Evolutionary conservation across 176 grass and related monocot species (phyloP).

Genomic region (Tuctoria greenei): DNA sequence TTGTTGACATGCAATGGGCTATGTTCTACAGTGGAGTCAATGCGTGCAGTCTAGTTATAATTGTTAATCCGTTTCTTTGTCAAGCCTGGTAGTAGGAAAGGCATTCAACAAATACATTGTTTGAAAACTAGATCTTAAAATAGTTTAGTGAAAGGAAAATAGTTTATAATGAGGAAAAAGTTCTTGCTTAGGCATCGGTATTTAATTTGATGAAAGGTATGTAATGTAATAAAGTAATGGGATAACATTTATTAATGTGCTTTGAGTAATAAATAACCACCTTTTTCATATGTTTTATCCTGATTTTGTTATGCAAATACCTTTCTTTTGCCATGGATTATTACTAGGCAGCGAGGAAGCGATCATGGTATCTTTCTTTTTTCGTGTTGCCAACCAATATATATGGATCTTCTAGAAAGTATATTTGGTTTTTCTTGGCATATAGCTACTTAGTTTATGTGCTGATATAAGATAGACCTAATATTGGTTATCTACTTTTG

Average conservation of each 20-base stretch:
- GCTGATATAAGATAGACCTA: neutral
- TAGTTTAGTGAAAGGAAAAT: neutral
- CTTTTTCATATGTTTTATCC: neutral
- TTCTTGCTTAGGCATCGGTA: neutral
- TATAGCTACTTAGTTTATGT: neutral
- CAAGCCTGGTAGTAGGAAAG: neutral
- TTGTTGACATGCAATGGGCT: neutral
- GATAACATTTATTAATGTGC: neutral
- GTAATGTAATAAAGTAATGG: neutral
- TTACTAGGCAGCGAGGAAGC: neutral
- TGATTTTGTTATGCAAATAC: neutral
- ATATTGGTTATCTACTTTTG: conserved; percentile 1
- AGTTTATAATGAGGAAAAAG: neutral
- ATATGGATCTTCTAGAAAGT: neutral
- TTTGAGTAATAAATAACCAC: neutral
- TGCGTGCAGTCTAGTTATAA: neutral
- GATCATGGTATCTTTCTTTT: neutral
- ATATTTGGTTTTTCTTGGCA: neutral
- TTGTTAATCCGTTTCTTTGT: neutral
- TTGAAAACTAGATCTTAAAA: neutral
- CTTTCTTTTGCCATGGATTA: neutral
- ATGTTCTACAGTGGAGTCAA: neutral
- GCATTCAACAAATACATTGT: neutral
- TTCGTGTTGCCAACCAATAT: neutral
- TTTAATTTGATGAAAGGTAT: neutral